phyloP scores from a whole-genome alignment of 169 alveolate genomes.

The Plasmodium blacklocki region DNA sequence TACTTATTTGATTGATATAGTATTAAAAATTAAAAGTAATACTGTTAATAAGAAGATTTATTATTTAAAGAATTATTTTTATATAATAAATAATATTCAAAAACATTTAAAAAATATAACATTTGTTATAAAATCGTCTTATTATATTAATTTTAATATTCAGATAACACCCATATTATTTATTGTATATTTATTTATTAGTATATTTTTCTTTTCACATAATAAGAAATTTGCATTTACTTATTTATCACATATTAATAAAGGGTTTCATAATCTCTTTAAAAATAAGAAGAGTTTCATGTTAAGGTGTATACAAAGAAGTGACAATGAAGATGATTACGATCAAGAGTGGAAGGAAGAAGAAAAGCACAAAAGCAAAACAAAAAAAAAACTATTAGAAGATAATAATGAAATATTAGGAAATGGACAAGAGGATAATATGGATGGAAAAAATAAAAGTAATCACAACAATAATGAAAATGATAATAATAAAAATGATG shows the following conservation, averaged over 20 bases:
- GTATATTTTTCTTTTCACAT: conserved; percentile 69
- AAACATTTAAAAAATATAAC: conserved; percentile 32
- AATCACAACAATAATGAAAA: neutral
- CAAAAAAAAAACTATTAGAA: neutral
- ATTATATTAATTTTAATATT: conserved; percentile 62
- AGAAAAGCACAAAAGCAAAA: neutral
- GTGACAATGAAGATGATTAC: neutral
- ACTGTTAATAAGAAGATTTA: conserved; percentile 25
- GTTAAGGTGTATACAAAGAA: neutral
- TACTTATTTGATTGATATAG: conserved; percentile 51
- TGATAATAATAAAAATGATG: neutral
- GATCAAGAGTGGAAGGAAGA: neutral
- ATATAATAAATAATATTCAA: conserved; percentile 64
- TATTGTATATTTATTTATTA: conserved; percentile 62
- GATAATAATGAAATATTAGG: neutral
- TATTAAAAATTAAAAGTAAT: conserved; percentile 56
- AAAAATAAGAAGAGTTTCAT: neutral
- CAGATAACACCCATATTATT: conserved; percentile 68
- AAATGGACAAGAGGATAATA: neutral
- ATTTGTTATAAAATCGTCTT: conserved; percentile 45
- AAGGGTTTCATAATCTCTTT: conserved; percentile 50
- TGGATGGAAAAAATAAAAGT: neutral
- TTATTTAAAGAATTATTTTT: conserved; percentile 49
- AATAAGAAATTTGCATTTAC: conserved; percentile 56
- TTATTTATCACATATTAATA: conserved; percentile 32